phyloP scores from a whole-genome alignment of 805 yeast species.

The Nakazawaea sp. region DNA sequence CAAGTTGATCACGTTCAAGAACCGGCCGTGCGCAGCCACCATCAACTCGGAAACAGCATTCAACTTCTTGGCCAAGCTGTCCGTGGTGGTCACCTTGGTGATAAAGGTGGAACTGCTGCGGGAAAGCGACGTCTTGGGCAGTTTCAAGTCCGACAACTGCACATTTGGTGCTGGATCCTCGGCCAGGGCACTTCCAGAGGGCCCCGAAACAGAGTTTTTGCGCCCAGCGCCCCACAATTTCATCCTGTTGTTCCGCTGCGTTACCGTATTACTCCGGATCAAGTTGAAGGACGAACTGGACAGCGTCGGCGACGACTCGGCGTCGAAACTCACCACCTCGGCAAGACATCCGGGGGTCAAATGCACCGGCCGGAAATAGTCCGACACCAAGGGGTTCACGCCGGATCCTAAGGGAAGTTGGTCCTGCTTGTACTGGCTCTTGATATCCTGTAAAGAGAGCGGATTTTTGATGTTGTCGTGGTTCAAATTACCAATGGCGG shows the following conservation, averaged over 20 bases:
- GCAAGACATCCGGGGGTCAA: slow-evolving; percentile 45
- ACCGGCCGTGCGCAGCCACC: slow-evolving; percentile 41
- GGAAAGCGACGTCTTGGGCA: slow-evolving; percentile 23
- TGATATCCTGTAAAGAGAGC: slow-evolving; percentile 23
- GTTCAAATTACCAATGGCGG: slow-evolving; percentile 26
- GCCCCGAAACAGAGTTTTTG: slow-evolving; percentile 10
- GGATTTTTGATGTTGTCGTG: slow-evolving; percentile 35
- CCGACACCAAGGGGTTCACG: slow-evolving; percentile 45
- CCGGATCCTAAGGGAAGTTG: slow-evolving; percentile 41
- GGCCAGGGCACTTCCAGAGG: background rate
- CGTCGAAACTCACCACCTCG: slow-evolving; percentile 9
- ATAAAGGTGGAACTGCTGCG: slow-evolving; percentile 28
- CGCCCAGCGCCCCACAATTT: slow-evolving; percentile 12
- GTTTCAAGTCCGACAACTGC: slow-evolving; percentile 13
- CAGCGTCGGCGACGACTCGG: slow-evolving; percentile 7
- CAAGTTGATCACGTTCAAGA: slow-evolving; percentile 38
- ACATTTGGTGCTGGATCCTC: slow-evolving; percentile 5
- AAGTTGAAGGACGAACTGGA: slow-evolving; percentile 17
- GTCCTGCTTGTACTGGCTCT: slow-evolving; percentile 25
- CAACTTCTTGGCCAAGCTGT: slow-evolving; percentile 22
- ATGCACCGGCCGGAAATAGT: slow-evolving; percentile 44
- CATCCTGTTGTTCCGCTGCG: slow-evolving; percentile 13
- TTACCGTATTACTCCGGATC: slow-evolving; percentile 25
- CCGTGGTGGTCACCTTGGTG: slow-evolving; percentile 23
- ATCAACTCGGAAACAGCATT: slow-evolving; percentile 24